A percentile compares a stretch with the other conserved stretches of the same genome.
These are phyloP conservation scores for Chaetomium cochliodes DNA, from an alignment of 495 filamentous ascomycete species.

Conservation along the genomic window DNA sequence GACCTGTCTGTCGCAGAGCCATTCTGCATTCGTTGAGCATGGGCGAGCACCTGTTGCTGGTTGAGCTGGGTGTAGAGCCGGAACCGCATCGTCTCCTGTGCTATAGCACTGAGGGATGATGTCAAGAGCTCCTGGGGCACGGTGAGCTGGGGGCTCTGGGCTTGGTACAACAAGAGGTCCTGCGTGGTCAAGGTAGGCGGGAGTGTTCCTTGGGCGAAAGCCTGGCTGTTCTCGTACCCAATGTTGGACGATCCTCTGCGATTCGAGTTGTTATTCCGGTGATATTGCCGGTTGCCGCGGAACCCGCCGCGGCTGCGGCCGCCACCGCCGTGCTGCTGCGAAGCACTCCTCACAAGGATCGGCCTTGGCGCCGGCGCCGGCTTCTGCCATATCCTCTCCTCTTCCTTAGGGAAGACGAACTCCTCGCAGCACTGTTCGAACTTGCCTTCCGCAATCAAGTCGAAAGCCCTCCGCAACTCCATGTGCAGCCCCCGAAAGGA, in stretches of 20 bases:
- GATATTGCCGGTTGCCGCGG: conserved; percentile 57
- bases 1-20: conserved; percentile 45
- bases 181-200: conserved; percentile 33
- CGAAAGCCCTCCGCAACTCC: conserved; percentile 85
- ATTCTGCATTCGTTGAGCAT: conserved; percentile 44
- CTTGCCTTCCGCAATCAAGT: conserved; percentile 69
- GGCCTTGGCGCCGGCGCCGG: conserved; percentile 55
- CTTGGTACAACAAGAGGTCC: conserved; percentile 46
- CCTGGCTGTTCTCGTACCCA: conserved; percentile 37
- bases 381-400: conserved; percentile 73
- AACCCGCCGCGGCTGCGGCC: conserved; percentile 60
- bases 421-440: conserved; percentile 78
- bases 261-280: conserved; percentile 38
- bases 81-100: conserved; percentile 41
- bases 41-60: conserved; percentile 47
- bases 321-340: conserved; percentile 47
- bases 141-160: conserved; percentile 34
- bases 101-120: conserved; percentile 39
- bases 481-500: conserved; percentile 87
- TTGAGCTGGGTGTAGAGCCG: conserved; percentile 49
- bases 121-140: conserved; percentile 48
- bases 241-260: conserved; percentile 44
- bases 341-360: conserved; percentile 52
- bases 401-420: conserved; percentile 80
- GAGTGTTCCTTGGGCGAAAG: conserved; percentile 26